phyloP scores from a whole-genome alignment of 2,329 filamentous ascomycete species.

The Cytospora chrysosperma region DNA sequence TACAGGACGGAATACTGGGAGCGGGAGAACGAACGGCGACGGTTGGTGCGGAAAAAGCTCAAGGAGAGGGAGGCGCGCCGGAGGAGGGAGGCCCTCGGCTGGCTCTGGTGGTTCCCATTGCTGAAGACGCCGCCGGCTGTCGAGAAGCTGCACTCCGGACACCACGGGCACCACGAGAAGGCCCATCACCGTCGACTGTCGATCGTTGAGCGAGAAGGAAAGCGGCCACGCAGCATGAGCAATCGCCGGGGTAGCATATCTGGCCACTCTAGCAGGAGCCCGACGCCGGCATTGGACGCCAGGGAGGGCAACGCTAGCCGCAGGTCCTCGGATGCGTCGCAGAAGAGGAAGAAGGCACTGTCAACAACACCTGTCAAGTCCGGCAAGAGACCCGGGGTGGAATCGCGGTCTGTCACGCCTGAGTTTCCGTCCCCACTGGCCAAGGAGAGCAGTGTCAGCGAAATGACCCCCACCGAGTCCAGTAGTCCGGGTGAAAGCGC shows the following conservation, averaged over 20 bases:
- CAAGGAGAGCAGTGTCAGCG: constrained; percentile 43
- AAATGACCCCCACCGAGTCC: constrained; percentile 16
- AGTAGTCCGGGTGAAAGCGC: background rate
- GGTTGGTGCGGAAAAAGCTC: constrained; percentile 68
- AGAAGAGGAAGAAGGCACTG: constrained; percentile 53
- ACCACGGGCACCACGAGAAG: constrained; percentile 42
- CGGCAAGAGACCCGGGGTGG: constrained; percentile 44
- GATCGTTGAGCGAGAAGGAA: constrained; percentile 46
- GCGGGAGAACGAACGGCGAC: constrained; percentile 85
- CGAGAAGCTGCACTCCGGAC: constrained; percentile 35
- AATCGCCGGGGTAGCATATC: constrained; percentile 52
- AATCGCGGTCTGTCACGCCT: constrained; percentile 54
- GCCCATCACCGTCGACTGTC: constrained; percentile 40
- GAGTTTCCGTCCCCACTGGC: constrained; percentile 55
- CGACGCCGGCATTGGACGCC: constrained; percentile 49
- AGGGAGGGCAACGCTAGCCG: constrained; percentile 41
- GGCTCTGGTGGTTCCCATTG: constrained; percentile 87
- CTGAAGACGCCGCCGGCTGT: constrained; percentile 40
- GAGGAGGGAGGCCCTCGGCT: constrained; percentile 66
- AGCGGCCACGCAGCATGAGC: constrained; percentile 51
- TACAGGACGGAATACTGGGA: constrained; percentile 97
- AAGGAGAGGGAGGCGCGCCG: constrained; percentile 66
- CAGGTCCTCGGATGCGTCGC: constrained; percentile 48
- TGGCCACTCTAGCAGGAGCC: constrained; percentile 47
- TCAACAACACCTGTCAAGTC: constrained; percentile 33